Percentiles rank a stretch among this genome's conserved stretches.
phyloP scores from a whole-genome alignment of 2,329 filamentous ascomycete species.

The Pseudogymnoascus sp. region DNA sequence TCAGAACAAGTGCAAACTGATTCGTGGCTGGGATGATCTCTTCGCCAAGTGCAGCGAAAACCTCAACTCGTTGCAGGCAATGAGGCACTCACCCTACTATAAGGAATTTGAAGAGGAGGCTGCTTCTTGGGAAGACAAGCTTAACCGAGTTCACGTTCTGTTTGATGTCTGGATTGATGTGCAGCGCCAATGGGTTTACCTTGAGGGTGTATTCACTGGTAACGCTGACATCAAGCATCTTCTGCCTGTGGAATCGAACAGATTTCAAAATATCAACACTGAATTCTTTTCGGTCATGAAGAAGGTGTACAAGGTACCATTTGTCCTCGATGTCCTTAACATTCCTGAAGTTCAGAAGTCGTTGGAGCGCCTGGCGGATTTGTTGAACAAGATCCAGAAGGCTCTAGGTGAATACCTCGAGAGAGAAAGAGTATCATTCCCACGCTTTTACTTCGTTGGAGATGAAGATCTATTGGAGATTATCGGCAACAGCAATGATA shows the following conservation, averaged over 20 bases:
- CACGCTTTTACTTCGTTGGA: constrained; percentile 98
- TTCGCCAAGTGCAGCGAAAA: constrained; percentile 99
- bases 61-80: constrained; percentile 91
- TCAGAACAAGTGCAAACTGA: constrained; percentile 95
- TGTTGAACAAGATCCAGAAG: constrained; percentile 98
- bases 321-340: constrained; percentile 89
- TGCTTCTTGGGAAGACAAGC: constrained; percentile 91
- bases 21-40: constrained; percentile 94
- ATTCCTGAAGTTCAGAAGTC: constrained; percentile 96
- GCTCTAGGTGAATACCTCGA: constrained; percentile 97
- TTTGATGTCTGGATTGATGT: constrained; percentile 99
- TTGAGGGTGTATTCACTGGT: constrained; percentile 96
- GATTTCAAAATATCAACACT: constrained; percentile 98
- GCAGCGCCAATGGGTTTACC: constrained; percentile 99
- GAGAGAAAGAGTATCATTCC: constrained; percentile 94
- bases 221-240: constrained; percentile 99
- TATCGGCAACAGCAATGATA: constrained; percentile 98
- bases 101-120: constrained; percentile 99
- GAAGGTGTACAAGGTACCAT: constrained; percentile 94
- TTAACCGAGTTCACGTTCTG: constrained; percentile 92
- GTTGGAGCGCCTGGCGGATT: constrained; percentile 86
- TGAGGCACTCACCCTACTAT: constrained; percentile 98
- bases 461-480: constrained; percentile 98
- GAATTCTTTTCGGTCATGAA: constrained; percentile 99
- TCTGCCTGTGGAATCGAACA: constrained; percentile 87